phyloP scores from a whole-genome alignment of 164 flowering plant species.

The Vitis riparia region DNA sequence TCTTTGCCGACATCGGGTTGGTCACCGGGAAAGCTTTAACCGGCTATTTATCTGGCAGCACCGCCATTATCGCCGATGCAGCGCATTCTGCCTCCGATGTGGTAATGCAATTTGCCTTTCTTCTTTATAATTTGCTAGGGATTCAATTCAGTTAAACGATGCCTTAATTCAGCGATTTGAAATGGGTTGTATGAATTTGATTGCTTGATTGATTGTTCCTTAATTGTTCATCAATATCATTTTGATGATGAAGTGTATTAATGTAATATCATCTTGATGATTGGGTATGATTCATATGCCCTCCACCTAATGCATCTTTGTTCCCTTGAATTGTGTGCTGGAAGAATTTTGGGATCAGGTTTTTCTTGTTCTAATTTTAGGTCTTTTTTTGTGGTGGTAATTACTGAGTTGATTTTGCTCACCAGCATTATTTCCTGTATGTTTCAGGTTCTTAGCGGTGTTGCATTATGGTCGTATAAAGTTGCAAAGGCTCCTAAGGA shows the following conservation, averaged over 20 bases:
- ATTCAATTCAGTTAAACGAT: background rate
- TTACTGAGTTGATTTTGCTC: background rate
- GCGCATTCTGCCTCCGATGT: constrained; percentile 95
- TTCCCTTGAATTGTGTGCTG: background rate
- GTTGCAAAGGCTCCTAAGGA: constrained; percentile 90
- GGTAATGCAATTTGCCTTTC: constrained; percentile 29
- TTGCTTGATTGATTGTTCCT: too few relatives aligned
- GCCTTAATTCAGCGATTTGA: too few relatives aligned
- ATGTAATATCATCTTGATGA: background rate
- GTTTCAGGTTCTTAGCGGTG: constrained; percentile 86
- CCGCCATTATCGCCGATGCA: constrained; percentile 93
- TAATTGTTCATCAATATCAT: background rate
- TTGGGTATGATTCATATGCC: background rate
- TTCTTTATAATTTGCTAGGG: background rate
- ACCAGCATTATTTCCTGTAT: constrained; percentile 5
- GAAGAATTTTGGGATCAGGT: background rate
- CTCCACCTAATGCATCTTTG: background rate
- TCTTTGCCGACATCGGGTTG: constrained; percentile 70
- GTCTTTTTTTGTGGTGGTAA: background rate
- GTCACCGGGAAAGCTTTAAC: constrained; percentile 75
- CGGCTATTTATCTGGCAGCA: constrained; percentile 87
- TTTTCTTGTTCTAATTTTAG: background rate
- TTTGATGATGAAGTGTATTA: background rate
- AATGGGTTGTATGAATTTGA: too few relatives aligned
- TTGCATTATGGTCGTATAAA: constrained; percentile 80